phyloP scores from a whole-genome alignment of 257 asterid species.

The Ophiorrhiza pumila region DNA sequence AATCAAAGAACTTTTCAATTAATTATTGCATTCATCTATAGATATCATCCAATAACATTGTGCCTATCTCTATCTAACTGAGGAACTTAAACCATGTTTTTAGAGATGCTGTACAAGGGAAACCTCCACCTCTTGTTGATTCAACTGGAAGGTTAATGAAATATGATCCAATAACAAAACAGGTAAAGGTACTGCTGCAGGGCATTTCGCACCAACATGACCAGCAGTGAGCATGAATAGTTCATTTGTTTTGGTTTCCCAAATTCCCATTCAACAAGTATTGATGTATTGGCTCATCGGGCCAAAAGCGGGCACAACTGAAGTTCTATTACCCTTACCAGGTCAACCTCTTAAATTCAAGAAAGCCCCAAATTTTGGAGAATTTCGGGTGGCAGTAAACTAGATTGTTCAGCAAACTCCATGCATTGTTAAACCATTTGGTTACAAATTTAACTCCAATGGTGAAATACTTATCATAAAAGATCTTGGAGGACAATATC shows the following conservation, averaged over 20 bases:
- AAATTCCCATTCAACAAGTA: too few species aligned
- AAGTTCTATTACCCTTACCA: not conserved
- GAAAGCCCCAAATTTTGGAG: not conserved
- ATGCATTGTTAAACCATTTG: not conserved
- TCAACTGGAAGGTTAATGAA: conserved; percentile 3
- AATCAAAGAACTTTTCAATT: too few species aligned
- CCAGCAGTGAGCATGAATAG: not conserved
- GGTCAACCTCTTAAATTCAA: not conserved
- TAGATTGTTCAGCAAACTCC: not conserved
- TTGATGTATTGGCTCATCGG: conserved; percentile 2
- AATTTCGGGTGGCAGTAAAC: not conserved
- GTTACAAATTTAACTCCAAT: not conserved
- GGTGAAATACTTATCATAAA: not conserved
- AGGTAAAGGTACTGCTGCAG: not conserved
- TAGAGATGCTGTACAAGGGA: not conserved
- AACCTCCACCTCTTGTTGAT: not conserved
- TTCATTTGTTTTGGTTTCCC: not conserved
- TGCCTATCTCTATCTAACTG: too few species aligned
- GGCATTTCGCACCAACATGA: not conserved
- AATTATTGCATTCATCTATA: too few species aligned
- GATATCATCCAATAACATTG: too few species aligned
- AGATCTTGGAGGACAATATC: not conserved
- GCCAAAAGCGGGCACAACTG: not conserved
- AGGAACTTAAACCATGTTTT: too few species aligned
- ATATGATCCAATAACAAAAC: not conserved